A percentile compares a stretch with the other conserved stretches of the same genome.
phyloP scores from a whole-genome alignment of 2,329 filamentous ascomycete species.

The Mariannaea sp. region DNA sequence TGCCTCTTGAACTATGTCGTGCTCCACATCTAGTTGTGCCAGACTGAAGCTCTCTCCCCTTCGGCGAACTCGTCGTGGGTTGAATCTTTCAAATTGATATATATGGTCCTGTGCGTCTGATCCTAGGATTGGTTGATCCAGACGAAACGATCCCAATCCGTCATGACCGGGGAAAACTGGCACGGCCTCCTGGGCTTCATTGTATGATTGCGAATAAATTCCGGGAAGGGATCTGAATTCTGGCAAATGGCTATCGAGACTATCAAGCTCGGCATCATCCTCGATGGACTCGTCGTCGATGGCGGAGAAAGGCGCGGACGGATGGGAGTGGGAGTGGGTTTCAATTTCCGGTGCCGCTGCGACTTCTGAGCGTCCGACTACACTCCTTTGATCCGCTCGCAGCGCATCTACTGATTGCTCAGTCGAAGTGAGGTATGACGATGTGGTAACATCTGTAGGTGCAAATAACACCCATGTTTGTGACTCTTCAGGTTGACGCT shows the following conservation, averaged over 20 bases:
- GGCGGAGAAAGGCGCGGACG: conserved; percentile 46
- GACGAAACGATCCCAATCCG: conserved; percentile 82
- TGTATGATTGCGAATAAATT: conserved; percentile 31
- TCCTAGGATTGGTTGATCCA: conserved; percentile 60
- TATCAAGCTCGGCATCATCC: conserved; percentile 84
- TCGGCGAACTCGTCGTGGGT: conserved; percentile 68
- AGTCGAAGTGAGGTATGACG: conserved; percentile 71
- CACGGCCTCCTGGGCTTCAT: conserved; percentile 52
- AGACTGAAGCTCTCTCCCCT: conserved; percentile 59
- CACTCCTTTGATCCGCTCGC: conserved; percentile 75
- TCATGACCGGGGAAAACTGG: conserved; percentile 90
- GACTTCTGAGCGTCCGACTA: conserved; percentile 78
- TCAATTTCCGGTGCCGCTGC: conserved; percentile 63
- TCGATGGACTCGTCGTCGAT: conserved; percentile 50
- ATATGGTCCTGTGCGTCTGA: conserved; percentile 77
- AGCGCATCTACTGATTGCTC: conserved; percentile 66
- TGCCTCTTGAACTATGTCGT: conserved; percentile 63
- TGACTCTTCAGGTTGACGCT: conserved; percentile 64
- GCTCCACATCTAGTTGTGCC: conserved; percentile 56
- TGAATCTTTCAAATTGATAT: conserved; percentile 87
- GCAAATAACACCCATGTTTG: conserved; percentile 98
- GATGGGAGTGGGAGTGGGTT: conserved; percentile 49
- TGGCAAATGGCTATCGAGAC: conserved; percentile 87
- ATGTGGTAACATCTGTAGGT: conserved; percentile 68
- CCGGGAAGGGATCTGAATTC: conserved; percentile 74